Evolutionary conservation across 371 early-diverging fungal genomes (phyloP).

Genomic region (Apophysomyces sp.): DNA sequence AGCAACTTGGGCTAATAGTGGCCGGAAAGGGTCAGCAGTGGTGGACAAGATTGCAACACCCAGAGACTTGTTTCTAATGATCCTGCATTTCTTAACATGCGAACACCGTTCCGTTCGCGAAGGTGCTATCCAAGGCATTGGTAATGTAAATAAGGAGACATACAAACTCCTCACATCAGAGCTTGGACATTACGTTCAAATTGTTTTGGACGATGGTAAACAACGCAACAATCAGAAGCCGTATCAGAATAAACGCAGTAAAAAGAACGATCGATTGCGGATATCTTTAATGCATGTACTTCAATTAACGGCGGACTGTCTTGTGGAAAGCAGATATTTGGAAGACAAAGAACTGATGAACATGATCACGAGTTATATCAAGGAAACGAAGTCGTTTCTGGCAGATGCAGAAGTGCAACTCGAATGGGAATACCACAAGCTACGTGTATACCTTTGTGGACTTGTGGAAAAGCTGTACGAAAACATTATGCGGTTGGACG

Average conservation of each 20-base stretch:
- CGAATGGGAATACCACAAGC: conserved; percentile 88
- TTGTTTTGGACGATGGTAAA: conserved; percentile 69
- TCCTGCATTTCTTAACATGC: conserved; percentile 67
- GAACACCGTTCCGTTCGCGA: conserved; percentile 76
- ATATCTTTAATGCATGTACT: conserved; percentile 76
- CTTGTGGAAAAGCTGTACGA: conserved; percentile 84
- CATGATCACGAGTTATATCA: conserved; percentile 67
- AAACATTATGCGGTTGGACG: conserved; percentile 49
- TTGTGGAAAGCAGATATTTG: conserved; percentile 50
- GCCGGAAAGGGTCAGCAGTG: conserved; percentile 55
- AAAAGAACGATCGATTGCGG: conserved; percentile 71
- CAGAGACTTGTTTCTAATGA: conserved; percentile 58
- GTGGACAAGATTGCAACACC: conserved; percentile 58
- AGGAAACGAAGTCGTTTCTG: conserved; percentile 73
- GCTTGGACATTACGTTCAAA: conserved; percentile 60
- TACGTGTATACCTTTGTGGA: conserved; percentile 86
- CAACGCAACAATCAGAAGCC: conserved; percentile 57
- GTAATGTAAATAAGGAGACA: conserved; percentile 65
- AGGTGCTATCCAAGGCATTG: conserved; percentile 68
- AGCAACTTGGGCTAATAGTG: conserved; percentile 43
- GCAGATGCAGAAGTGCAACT: conserved; percentile 69
- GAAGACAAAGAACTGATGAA: conserved; percentile 65
- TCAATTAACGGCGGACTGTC: conserved; percentile 70
- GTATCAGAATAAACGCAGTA: conserved; percentile 62
- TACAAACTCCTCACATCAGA: conserved; percentile 72